Evolutionary conservation across 768 basidiomycete species (phyloP).

Genomic region (Paxillus rubicundulus): DNA sequence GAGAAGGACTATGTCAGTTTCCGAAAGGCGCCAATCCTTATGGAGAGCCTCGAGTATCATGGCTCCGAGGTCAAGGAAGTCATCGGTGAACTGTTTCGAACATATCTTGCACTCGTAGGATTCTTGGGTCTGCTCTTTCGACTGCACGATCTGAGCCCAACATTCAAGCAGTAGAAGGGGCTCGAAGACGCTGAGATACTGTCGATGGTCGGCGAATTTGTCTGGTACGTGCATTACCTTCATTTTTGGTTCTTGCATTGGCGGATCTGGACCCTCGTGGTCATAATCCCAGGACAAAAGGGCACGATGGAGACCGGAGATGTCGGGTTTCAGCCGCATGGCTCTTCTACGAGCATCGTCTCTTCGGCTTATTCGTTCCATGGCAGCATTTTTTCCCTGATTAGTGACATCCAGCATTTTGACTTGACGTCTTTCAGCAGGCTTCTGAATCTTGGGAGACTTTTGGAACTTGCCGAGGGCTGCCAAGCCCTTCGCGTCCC

Average conservation of each 20-base stretch:
- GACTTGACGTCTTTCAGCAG: conserved; percentile 57
- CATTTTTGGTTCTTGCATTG: conserved; percentile 39
- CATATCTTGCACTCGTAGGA: conserved; percentile 61
- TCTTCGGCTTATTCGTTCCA: conserved; percentile 51
- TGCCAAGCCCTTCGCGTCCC: conserved; percentile 44
- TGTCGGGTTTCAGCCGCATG: conserved; percentile 77
- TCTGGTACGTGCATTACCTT: conserved; percentile 53
- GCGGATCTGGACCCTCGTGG: conserved; percentile 60
- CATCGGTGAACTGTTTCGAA: conserved; percentile 70
- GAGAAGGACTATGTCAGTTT: conserved; percentile 85
- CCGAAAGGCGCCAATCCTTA: conserved; percentile 72
- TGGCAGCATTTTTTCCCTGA: conserved; percentile 39
- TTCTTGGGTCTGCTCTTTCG: conserved; percentile 64
- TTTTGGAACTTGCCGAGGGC: conserved; percentile 59
- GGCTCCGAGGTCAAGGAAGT: conserved; percentile 80
- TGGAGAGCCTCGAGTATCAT: conserved; percentile 55
- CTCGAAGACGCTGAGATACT: conserved; percentile 77
- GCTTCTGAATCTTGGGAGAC: conserved; percentile 58
- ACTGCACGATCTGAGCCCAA: conserved; percentile 83
- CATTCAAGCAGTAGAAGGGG: conserved; percentile 86
- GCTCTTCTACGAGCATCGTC: conserved; percentile 61
- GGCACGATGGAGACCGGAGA: conserved; percentile 70
- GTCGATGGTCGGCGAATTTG: conserved; percentile 56
- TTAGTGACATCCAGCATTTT: conserved; percentile 58
- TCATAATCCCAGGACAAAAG: conserved; percentile 88